Evolutionary conservation across 208 protist species (phyloP).

Genomic region (Leishmania guyanensis): DNA sequence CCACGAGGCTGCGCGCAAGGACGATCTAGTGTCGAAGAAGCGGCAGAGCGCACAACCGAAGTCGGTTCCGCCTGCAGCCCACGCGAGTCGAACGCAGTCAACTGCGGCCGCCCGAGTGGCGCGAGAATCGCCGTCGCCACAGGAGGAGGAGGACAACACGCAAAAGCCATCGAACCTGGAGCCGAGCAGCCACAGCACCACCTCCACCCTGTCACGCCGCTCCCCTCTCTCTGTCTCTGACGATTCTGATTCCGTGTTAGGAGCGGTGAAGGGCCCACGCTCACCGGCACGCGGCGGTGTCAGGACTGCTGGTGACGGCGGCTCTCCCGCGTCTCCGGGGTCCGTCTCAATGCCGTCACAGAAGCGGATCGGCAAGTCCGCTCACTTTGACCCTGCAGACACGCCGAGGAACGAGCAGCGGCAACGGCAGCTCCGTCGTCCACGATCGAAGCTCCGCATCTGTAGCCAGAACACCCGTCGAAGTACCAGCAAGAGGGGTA

Average conservation of each 20-base stretch:
- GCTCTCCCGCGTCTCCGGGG: not conserved
- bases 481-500: not conserved
- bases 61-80: not conserved
- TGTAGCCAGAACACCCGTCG: not conserved
- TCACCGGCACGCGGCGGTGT: not conserved
- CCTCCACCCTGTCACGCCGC: constrained; percentile 8
- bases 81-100: not conserved
- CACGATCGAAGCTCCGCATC: not conserved
- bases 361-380: not conserved
- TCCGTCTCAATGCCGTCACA: not conserved
- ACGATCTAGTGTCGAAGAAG: not conserved
- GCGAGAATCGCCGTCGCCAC: constrained; percentile 10
- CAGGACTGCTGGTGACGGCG: not conserved
- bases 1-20: not conserved
- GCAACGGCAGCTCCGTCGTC: not conserved
- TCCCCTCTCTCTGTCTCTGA: not conserved
- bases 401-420: not conserved
- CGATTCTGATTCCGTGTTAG: too few species aligned
- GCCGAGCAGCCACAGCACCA: constrained; percentile 15
- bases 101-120: not conserved
- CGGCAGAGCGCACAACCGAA: not conserved
- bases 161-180: constrained; percentile 28
- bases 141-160: constrained; percentile 28
- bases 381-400: not conserved
- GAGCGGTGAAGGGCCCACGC: not conserved